A percentile compares a stretch with the other conserved stretches of the same genome.
Evolutionary conservation across 2,329 filamentous ascomycete species (phyloP).

Genomic region (Ambrosiella cleistominuta): DNA sequence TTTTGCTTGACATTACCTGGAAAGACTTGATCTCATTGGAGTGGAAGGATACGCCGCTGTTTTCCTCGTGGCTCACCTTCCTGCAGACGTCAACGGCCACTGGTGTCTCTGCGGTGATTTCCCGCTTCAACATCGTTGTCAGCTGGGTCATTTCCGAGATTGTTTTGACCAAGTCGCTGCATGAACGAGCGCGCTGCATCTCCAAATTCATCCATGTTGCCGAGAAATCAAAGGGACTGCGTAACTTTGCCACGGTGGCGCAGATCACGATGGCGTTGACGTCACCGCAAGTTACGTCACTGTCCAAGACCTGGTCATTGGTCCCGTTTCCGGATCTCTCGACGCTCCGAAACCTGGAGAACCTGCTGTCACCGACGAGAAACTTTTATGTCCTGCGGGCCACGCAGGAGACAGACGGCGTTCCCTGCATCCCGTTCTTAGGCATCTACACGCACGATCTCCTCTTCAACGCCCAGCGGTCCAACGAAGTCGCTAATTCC

Average conservation of each 20-base stretch:
- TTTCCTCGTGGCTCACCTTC: slow-evolving; percentile 68
- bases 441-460: slow-evolving; percentile 72
- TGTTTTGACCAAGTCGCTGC: slow-evolving; percentile 51
- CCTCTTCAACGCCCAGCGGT: slow-evolving; percentile 64
- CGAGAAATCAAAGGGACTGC: slow-evolving; percentile 52
- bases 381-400: slow-evolving; percentile 62
- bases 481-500: slow-evolving; percentile 53
- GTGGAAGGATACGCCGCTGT: slow-evolving; percentile 54
- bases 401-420: slow-evolving; percentile 57
- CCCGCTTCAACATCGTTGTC: slow-evolving; percentile 74
- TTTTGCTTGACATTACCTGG: slow-evolving; percentile 74
- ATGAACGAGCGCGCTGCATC: slow-evolving; percentile 58
- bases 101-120: slow-evolving; percentile 69
- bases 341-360: slow-evolving; percentile 51
- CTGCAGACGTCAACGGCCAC: slow-evolving; percentile 52
- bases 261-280: slow-evolving; percentile 64
- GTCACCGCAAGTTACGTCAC: slow-evolving; percentile 51
- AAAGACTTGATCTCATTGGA: slow-evolving; percentile 70
- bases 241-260: slow-evolving; percentile 71
- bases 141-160: slow-evolving; percentile 74
- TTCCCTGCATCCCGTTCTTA: slow-evolving; percentile 63
- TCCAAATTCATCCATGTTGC: slow-evolving; percentile 74
- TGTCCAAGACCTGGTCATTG: slow-evolving; percentile 53
- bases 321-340: slow-evolving; percentile 47
- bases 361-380: slow-evolving; percentile 54